Conservation (phyloP, 345 rosid species). For the Gossypium stocksii region DNA sequence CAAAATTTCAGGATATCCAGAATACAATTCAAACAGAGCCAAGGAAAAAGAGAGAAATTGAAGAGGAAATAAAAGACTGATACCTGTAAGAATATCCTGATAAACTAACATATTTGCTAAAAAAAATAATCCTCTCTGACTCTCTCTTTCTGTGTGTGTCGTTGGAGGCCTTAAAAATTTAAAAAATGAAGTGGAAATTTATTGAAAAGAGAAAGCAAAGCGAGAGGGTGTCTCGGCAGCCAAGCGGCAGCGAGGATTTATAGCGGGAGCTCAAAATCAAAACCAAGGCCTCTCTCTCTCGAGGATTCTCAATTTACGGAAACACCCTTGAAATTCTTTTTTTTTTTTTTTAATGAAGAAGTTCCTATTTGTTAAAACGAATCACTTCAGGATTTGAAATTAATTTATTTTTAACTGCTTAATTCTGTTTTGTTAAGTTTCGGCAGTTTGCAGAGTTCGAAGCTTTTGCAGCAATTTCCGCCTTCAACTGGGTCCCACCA, state of each 20-base stretch:
- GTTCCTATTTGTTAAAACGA: too few relatives aligned
- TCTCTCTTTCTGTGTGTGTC: too few relatives aligned
- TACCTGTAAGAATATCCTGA: conserved; percentile 18
- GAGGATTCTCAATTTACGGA: neutral
- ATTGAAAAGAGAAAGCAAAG: neutral
- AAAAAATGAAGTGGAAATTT: neutral
- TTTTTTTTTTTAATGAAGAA: too few relatives aligned
- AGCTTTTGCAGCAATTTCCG: too few relatives aligned
- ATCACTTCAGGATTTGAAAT: too few relatives aligned
- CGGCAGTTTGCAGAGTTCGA: too few relatives aligned
- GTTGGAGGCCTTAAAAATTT: neutral
- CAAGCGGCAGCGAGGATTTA: conserved; percentile 5
- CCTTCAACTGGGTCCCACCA: too few relatives aligned
- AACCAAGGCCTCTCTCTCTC: too few relatives aligned
- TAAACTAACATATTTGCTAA: conserved; percentile 7
- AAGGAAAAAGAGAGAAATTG: too few relatives aligned
- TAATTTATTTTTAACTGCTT: too few relatives aligned
- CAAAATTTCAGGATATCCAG: neutral
- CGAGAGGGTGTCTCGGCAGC: neutral
- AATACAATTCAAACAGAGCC: neutral
- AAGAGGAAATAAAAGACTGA: neutral
- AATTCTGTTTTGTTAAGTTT: too few relatives aligned
- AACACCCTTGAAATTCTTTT: neutral
- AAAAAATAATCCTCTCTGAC: neutral
- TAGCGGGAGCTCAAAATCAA: conserved; percentile 5